A percentile compares a stretch with the other conserved stretches of the same genome.
Evolutionary conservation across 306 rosid genomes (phyloP).

Genomic region (Dryas drummondii): DNA sequence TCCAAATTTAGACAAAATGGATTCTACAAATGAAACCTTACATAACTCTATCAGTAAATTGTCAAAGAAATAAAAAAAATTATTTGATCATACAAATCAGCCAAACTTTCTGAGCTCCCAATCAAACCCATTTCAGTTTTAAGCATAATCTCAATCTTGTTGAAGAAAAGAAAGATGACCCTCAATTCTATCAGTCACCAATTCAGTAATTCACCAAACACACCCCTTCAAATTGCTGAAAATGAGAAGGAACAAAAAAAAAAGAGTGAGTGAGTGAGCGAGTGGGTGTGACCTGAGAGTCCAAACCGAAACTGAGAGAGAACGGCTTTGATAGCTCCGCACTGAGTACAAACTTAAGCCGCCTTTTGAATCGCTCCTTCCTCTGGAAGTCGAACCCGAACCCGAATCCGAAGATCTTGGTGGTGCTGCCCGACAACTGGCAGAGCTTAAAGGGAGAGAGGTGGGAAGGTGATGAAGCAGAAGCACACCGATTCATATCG

Average conservation of each 20-base stretch:
- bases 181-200: not conserved
- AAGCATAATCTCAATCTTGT: not conserved
- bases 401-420: slow-evolving; percentile 36
- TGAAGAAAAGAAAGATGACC: no score
- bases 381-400: slow-evolving; percentile 39
- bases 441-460: slow-evolving; percentile 40
- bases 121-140: slow-evolving; percentile 6
- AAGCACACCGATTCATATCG: slow-evolving; percentile 43
- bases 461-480: slow-evolving; percentile 29
- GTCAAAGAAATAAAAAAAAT: not conserved
- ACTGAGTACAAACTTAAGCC: slow-evolving; percentile 54
- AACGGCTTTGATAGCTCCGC: slow-evolving; percentile 62
- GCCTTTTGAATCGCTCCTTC: slow-evolving; percentile 44
- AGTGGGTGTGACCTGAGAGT: slow-evolving; percentile 56
- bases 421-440: slow-evolving; percentile 30
- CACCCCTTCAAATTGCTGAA: not conserved
- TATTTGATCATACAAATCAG: not conserved
- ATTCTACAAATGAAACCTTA: not conserved
- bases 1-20: not conserved
- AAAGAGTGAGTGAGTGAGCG: not conserved
- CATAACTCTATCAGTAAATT: not conserved
- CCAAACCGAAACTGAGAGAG: slow-evolving; percentile 51
- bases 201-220: not conserved
- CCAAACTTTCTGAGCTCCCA: not conserved
- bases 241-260: slow-evolving; percentile 3